Conservation (phyloP, 1,284 basidiomycete genomes). For the Entoloma clypeatum region DNA sequence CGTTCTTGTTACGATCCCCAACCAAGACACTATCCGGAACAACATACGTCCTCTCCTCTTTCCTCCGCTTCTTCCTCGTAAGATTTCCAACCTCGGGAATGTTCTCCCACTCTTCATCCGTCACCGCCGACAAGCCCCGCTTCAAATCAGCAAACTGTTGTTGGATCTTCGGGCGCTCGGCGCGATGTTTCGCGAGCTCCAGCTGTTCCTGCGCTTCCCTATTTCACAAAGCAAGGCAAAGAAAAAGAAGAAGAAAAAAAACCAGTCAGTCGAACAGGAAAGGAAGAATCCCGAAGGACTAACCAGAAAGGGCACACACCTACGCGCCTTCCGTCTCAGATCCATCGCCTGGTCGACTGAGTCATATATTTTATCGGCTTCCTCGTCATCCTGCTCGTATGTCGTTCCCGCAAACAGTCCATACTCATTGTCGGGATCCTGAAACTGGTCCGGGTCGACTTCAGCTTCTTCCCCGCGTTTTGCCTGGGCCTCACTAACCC, state of each 20-base stretch:
- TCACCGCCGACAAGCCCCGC: slow-evolving; percentile 80
- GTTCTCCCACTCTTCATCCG: slow-evolving; percentile 90
- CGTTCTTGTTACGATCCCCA: slow-evolving; percentile 71
- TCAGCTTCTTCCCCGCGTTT: slow-evolving; percentile 84
- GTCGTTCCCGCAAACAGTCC: slow-evolving; percentile 94
- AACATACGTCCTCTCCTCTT: slow-evolving; percentile 81
- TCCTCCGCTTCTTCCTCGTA: slow-evolving; percentile 87
- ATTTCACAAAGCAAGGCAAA: slow-evolving; percentile 2
- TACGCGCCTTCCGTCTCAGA: slow-evolving; percentile 71
- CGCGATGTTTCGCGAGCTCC: slow-evolving; percentile 69
- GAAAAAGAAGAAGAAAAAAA: slow-evolving; percentile 19
- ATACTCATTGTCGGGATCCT: slow-evolving; percentile 97
- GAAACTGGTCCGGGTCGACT: slow-evolving; percentile 84
- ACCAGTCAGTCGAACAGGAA: slow-evolving; percentile 29
- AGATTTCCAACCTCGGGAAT: slow-evolving; percentile 97
- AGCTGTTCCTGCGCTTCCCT: slow-evolving; percentile 76
- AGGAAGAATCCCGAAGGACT: slow-evolving; percentile 30
- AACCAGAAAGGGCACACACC: slow-evolving; percentile 57
- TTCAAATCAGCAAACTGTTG: slow-evolving; percentile 96
- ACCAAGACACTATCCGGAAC: slow-evolving; percentile 92
- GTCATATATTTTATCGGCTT: slow-evolving; percentile 95
- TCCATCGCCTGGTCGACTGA: slow-evolving; percentile 90
- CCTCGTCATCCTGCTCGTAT: slow-evolving; percentile 97
- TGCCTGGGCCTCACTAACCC: slow-evolving; percentile 72
- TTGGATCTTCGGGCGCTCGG: slow-evolving; percentile 86